Percentiles rank a stretch among this genome's conserved stretches.
These are phyloP conservation scores for Pseudogymnoascus sp. DNA, from an alignment of 2,329 filamentous ascomycete species.

Conservation along the genomic window DNA sequence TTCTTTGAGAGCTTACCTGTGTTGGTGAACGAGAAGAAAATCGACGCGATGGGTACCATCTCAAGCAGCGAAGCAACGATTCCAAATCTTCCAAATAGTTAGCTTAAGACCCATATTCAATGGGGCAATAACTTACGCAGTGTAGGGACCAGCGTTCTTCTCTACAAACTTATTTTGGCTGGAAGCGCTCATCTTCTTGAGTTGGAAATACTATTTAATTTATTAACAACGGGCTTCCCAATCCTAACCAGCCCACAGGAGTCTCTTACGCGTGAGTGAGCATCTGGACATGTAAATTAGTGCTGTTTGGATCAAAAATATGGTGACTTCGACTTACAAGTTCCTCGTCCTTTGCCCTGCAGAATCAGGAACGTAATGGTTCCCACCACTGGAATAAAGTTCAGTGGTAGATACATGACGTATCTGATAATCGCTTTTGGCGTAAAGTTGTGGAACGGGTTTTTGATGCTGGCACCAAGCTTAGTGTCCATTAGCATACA, in stretches of 20 bases:
- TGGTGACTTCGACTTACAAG: constrained; percentile 18
- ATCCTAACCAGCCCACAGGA: background rate
- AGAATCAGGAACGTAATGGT: constrained; percentile 72
- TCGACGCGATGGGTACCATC: constrained; percentile 73
- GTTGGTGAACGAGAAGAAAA: constrained; percentile 86
- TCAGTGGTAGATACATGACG: constrained; percentile 80
- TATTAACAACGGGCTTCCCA: background rate
- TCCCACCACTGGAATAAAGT: constrained; percentile 85
- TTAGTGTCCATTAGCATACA: constrained; percentile 22
- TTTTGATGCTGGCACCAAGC: constrained; percentile 52
- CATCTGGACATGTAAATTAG: constrained; percentile 16
- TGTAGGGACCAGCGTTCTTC: constrained; percentile 67
- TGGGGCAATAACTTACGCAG: constrained; percentile 52
- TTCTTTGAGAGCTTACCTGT: constrained; percentile 44
- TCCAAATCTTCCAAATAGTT: constrained; percentile 55
- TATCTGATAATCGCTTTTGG: constrained; percentile 62
- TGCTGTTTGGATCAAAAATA: background rate
- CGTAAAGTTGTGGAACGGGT: constrained; percentile 49
- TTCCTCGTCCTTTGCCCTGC: constrained; percentile 54
- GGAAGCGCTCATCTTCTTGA: constrained; percentile 70
- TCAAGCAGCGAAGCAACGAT: constrained; percentile 72
- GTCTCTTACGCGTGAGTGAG: constrained; percentile 47
- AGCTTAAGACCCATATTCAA: background rate
- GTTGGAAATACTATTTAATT: constrained; percentile 63
- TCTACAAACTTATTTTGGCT: constrained; percentile 64